phyloP scores from a whole-genome alignment of 2,329 filamentous ascomycete species.

The Diplocarpon rosae region DNA sequence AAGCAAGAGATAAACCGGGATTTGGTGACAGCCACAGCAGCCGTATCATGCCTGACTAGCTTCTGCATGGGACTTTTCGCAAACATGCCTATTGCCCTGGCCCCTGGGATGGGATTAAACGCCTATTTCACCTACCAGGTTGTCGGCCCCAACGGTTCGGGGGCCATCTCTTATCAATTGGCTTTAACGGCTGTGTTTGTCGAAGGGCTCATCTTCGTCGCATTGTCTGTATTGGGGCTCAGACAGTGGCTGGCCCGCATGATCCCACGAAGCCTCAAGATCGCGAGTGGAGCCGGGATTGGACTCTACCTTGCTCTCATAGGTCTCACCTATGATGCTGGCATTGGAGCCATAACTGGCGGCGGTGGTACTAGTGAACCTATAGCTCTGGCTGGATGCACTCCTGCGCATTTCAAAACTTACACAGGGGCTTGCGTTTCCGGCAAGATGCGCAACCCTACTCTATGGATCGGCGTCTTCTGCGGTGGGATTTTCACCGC shows the following conservation, averaged over 20 bases:
- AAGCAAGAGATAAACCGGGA: conserved; percentile 45
- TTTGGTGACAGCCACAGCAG: conserved; percentile 73
- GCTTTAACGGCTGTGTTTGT: conserved; percentile 82
- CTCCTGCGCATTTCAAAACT: conserved; percentile 9
- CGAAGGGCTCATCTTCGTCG: conserved; percentile 78
- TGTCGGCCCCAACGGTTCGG: conserved; percentile 66
- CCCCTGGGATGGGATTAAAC: conserved; percentile 72
- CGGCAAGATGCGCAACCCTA: conserved; percentile 70
- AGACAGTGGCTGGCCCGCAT: conserved; percentile 80
- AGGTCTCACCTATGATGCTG: conserved; percentile 68
- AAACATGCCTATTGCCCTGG: conserved; percentile 61
- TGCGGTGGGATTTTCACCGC: conserved; percentile 72
- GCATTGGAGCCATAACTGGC: conserved; percentile 62
- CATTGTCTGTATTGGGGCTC: conserved; percentile 66
- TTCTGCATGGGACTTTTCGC: conserved; percentile 77
- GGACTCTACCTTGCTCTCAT: conserved; percentile 65
- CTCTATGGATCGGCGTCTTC: conserved; percentile 84
- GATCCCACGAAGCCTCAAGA: conserved; percentile 75
- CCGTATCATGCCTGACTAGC: conserved; percentile 67
- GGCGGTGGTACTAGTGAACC: conserved; percentile 54
- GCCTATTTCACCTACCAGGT: conserved; percentile 74
- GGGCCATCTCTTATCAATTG: conserved; percentile 60
- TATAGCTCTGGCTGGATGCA: conserved; percentile 56
- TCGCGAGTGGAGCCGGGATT: conserved; percentile 77
- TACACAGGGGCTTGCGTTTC: conserved; percentile 47